phyloP scores from a whole-genome alignment of 345 rosid species.

The Aquilaria sinensis region DNA sequence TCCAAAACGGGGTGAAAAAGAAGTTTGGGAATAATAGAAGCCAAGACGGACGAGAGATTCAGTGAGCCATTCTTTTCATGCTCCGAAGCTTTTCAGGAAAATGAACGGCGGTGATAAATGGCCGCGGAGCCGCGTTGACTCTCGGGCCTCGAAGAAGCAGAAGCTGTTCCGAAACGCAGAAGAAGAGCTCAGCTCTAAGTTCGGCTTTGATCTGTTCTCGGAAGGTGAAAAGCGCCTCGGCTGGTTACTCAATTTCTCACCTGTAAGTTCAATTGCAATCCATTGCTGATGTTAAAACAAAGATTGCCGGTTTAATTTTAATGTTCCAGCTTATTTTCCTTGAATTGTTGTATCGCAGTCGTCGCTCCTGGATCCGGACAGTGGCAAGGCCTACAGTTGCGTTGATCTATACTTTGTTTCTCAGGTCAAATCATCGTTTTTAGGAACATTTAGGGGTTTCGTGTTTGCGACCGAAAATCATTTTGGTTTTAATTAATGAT shows the following conservation, averaged over 20 bases:
- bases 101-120: constrained; percentile 32
- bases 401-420: constrained; percentile 85
- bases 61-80: not conserved
- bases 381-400: constrained; percentile 57
- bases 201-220: constrained; percentile 80
- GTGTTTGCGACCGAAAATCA: not conserved
- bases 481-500: not conserved
- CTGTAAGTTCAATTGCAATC: constrained; percentile 39
- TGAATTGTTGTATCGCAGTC: constrained; percentile 49
- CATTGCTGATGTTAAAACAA: not conserved
- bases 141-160: constrained; percentile 52
- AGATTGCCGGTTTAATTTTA: not conserved
- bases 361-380: constrained; percentile 70
- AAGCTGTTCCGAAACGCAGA: constrained; percentile 59
- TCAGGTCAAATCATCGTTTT: constrained; percentile 43
- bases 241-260: constrained; percentile 78
- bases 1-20: not conserved
- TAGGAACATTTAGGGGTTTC: not conserved
- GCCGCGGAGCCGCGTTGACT: constrained; percentile 44
- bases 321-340: constrained; percentile 5
- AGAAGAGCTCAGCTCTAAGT: constrained; percentile 81
- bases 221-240: constrained; percentile 95
- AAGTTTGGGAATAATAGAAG: not conserved
- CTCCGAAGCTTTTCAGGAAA: not conserved
- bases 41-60: not conserved